phyloP scores from a whole-genome alignment of 2,329 filamentous ascomycete species.

The Calonectria pseudoturangicola region DNA sequence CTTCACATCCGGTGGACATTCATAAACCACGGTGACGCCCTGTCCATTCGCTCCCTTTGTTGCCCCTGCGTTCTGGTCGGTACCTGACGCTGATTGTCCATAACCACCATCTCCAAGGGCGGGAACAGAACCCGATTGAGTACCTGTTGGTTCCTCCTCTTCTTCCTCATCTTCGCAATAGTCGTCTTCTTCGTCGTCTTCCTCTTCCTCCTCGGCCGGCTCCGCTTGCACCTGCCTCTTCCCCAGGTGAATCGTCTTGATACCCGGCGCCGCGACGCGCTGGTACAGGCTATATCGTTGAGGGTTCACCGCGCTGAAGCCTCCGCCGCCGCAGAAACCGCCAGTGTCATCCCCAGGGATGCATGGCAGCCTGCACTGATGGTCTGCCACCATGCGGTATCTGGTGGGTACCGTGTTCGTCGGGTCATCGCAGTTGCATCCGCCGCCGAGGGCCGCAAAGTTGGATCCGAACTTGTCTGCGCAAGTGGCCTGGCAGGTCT shows the following conservation, averaged over 20 bases:
- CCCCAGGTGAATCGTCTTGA: neutral
- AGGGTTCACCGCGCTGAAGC: slow-evolving; percentile 31
- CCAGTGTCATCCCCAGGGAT: slow-evolving; percentile 33
- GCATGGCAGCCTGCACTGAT: slow-evolving; percentile 49
- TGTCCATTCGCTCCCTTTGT: neutral
- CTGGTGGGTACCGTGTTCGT: slow-evolving; percentile 14
- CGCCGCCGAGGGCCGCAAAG: slow-evolving; percentile 50
- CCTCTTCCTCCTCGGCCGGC: slow-evolving; percentile 3
- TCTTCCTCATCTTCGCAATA: slow-evolving; percentile 3
- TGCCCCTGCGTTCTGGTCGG: neutral
- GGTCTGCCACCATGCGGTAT: slow-evolving; percentile 45
- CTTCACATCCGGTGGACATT: neutral
- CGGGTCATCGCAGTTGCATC: slow-evolving; percentile 51
- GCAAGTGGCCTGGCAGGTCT: slow-evolving; percentile 50
- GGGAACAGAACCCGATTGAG: neutral
- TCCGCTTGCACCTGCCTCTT: slow-evolving; percentile 18
- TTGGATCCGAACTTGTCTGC: slow-evolving; percentile 31
- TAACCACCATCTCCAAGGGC: slow-evolving; percentile 6
- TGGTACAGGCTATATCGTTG: slow-evolving; percentile 44
- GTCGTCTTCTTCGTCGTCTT: neutral
- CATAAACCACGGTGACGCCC: neutral
- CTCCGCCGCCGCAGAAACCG: slow-evolving; percentile 54
- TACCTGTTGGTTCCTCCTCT: neutral
- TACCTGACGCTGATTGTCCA: neutral
- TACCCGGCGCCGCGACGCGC: slow-evolving; percentile 4